Conservation (phyloP, 306 rosid genomes). For the Acmispon strigosus region DNA sequence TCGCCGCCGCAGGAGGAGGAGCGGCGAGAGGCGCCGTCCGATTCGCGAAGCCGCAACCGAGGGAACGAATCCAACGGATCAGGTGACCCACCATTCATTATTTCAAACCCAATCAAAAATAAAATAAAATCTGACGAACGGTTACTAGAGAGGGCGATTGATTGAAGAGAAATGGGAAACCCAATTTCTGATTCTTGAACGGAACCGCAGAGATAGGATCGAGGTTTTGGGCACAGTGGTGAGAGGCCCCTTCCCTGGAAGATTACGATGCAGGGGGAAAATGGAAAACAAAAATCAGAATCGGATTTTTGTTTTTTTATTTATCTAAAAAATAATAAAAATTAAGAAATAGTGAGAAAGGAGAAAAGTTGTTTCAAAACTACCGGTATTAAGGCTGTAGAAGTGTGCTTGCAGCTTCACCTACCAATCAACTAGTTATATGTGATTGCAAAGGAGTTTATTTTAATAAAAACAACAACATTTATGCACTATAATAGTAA, state of each 20-base stretch:
- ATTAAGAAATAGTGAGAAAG: background rate
- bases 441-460: too few species aligned
- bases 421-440: conserved; percentile 21
- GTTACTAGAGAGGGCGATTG: background rate
- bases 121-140: background rate
- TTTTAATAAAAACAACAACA: too few species aligned
- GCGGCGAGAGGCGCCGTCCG: conserved; percentile 44
- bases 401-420: background rate
- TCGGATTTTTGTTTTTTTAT: background rate
- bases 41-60: conserved; percentile 28
- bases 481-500: too few species aligned
- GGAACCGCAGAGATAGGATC: background rate
- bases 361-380: background rate
- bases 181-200: background rate
- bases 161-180: background rate
- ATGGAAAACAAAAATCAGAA: background rate
- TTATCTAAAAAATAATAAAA: background rate
- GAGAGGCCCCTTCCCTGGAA: background rate
- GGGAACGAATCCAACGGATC: conserved; percentile 44
- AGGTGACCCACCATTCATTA: conserved; percentile 40
- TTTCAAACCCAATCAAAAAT: conserved; percentile 18
- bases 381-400: background rate
- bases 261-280: background rate
- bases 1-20: conserved; percentile 70
- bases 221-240: background rate